phyloP scores from a whole-genome alignment of 352 stramenopile species.

The Globisporangium middletonii region DNA sequence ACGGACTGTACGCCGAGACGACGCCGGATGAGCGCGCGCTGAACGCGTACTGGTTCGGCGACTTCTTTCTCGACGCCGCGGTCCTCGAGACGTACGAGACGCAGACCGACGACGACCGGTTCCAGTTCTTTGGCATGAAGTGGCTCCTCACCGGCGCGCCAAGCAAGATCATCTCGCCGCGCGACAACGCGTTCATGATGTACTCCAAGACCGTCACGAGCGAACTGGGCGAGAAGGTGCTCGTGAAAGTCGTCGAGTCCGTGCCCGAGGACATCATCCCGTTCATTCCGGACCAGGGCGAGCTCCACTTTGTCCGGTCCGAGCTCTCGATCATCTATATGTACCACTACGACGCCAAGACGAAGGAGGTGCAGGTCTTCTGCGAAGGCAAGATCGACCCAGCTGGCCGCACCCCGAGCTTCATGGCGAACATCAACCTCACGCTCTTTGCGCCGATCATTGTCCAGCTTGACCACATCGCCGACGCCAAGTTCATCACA shows the following conservation, averaged over 20 bases:
- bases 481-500: conserved; percentile 79
- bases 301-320: conserved; percentile 50
- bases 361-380: conserved; percentile 63
- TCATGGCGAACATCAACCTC: conserved; percentile 52
- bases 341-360: conserved; percentile 49
- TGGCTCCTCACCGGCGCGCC: conserved; percentile 54
- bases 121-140: conserved; percentile 75
- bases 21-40: conserved; percentile 59
- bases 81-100: conserved; percentile 58
- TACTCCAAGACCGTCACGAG: conserved; percentile 44
- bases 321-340: conserved; percentile 52
- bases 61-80: conserved; percentile 64
- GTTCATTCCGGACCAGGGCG: conserved; percentile 11
- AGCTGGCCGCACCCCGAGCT: conserved; percentile 36
- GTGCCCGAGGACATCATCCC: conserved; percentile 47
- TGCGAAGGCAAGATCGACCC: conserved; percentile 52
- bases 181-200: conserved; percentile 60
- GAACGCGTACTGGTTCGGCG: conserved; percentile 47
- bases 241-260: conserved; percentile 56
- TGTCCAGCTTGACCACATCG: conserved; percentile 57
- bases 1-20: conserved; percentile 64
- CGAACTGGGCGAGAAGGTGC: conserved; percentile 39
- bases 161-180: conserved; percentile 42
- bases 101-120: conserved; percentile 52
- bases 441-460: conserved; percentile 57